These are phyloP conservation scores for Vicia villosa DNA, from an alignment of 306 rosid genomes.

Conservation along the genomic window DNA sequence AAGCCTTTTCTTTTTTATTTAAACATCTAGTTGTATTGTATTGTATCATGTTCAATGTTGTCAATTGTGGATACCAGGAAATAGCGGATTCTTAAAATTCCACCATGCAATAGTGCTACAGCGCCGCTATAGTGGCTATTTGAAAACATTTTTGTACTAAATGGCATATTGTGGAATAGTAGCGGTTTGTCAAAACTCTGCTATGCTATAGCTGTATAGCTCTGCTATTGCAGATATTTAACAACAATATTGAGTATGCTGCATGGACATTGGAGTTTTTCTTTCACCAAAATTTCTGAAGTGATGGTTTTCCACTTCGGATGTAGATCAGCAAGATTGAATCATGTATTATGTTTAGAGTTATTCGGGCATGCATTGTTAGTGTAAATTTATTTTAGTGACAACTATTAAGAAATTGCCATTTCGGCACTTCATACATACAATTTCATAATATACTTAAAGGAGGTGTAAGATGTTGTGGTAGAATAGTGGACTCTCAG, in stretches of 20 bases:
- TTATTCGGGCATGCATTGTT: not conserved
- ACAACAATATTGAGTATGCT: not conserved
- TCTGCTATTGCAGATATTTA: too few relatives aligned
- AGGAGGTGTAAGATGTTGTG: not conserved
- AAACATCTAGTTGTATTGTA: conserved; percentile 14
- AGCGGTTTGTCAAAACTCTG: too few relatives aligned
- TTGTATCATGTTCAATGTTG: not conserved
- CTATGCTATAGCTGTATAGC: too few relatives aligned
- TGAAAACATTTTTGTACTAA: too few relatives aligned
- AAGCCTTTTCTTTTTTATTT: not conserved
- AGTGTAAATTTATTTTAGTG: not conserved
- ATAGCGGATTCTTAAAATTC: too few relatives aligned
- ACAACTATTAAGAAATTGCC: not conserved
- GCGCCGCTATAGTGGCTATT: too few relatives aligned
- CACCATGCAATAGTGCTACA: too few relatives aligned
- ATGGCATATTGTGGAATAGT: too few relatives aligned
- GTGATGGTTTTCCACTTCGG: conserved; percentile 23
- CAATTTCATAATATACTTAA: too few relatives aligned
- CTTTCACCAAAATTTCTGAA: conserved; percentile 1
- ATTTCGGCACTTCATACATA: not conserved
- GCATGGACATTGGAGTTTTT: conserved; percentile 20
- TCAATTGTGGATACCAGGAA: too few relatives aligned
- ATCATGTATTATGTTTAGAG: conserved; percentile 1
- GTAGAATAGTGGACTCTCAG: not conserved
- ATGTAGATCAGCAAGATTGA: conserved; percentile 25